Percentiles rank a stretch among this genome's conserved stretches.
These are phyloP conservation scores for Favolaschia claudopus DNA, from an alignment of 768 basidiomycete species.

Conservation along the genomic window DNA sequence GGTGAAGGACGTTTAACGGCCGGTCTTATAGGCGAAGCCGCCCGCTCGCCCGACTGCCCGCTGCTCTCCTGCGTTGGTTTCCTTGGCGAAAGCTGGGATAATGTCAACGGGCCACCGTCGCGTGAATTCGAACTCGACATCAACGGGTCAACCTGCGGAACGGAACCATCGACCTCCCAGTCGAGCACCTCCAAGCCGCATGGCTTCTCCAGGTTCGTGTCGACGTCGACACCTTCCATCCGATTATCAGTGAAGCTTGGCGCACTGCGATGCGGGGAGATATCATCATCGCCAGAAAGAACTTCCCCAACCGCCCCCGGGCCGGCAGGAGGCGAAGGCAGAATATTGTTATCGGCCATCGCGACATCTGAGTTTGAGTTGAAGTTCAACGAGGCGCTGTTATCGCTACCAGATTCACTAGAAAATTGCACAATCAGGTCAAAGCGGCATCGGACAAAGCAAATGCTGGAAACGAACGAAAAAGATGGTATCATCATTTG, in stretches of 20 bases:
- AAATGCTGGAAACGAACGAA: too few species aligned
- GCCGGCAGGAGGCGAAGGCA: too few species aligned
- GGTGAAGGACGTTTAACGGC: constrained; percentile 14
- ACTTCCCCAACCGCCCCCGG: too few species aligned
- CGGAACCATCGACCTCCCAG: neutral
- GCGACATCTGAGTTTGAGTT: too few species aligned
- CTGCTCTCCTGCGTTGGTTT: constrained; percentile 15
- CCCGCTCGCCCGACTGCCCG: neutral
- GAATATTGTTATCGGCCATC: too few species aligned
- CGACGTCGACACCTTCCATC: too few species aligned
- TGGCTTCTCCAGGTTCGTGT: neutral
- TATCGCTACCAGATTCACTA: neutral
- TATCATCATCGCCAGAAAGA: too few species aligned
- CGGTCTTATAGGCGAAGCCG: constrained; percentile 28
- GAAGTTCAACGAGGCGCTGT: too few species aligned
- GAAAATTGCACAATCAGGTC: neutral
- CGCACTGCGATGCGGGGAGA: too few species aligned
- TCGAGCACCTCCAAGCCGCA: neutral
- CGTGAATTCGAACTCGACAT: neutral
- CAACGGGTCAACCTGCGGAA: too few species aligned
- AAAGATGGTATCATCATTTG: too few species aligned
- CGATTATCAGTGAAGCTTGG: too few species aligned
- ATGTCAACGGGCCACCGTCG: constrained; percentile 41
- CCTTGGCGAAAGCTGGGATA: constrained; percentile 61
- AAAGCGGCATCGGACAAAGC: neutral